phyloP scores from a whole-genome alignment of 192 early-diverging fungal genomes.

The Ambispora gerdemannii region DNA sequence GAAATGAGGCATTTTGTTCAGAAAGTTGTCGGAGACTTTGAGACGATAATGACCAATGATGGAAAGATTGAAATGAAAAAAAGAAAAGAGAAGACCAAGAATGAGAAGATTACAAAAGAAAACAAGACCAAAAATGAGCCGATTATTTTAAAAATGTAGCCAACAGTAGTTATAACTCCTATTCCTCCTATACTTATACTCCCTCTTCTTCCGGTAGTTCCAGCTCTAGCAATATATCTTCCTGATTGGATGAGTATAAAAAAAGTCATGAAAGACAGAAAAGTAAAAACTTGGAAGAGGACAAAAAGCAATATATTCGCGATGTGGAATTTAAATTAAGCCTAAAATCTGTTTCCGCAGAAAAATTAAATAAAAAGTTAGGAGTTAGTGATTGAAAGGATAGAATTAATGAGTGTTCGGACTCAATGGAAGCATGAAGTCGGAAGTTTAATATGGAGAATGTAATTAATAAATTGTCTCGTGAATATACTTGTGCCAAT shows the following conservation, averaged over 20 bases:
- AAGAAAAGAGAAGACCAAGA: background rate
- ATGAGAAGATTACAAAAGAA: constrained; percentile 1
- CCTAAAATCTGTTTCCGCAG: background rate
- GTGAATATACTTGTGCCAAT: background rate
- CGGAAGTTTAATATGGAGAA: background rate
- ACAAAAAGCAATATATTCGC: background rate
- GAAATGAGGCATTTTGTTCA: background rate
- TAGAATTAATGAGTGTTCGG: background rate
- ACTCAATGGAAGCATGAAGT: background rate
- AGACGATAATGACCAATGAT: background rate
- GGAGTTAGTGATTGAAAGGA: background rate
- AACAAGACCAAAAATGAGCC: background rate
- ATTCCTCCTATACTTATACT: background rate
- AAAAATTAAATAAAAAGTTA: background rate
- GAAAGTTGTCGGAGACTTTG: background rate
- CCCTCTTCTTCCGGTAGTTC: background rate
- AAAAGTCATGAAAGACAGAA: background rate
- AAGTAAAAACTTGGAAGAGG: background rate
- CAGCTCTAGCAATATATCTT: background rate
- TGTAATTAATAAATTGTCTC: background rate
- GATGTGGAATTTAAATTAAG: constrained; percentile 2
- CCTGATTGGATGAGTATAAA: background rate
- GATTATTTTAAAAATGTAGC: background rate
- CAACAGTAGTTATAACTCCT: background rate
- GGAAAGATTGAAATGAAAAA: background rate